Percentiles rank a stretch among this genome's conserved stretches.
phyloP scores from a whole-genome alignment of 768 basidiomycete species.

The Mrakia blollopis region DNA sequence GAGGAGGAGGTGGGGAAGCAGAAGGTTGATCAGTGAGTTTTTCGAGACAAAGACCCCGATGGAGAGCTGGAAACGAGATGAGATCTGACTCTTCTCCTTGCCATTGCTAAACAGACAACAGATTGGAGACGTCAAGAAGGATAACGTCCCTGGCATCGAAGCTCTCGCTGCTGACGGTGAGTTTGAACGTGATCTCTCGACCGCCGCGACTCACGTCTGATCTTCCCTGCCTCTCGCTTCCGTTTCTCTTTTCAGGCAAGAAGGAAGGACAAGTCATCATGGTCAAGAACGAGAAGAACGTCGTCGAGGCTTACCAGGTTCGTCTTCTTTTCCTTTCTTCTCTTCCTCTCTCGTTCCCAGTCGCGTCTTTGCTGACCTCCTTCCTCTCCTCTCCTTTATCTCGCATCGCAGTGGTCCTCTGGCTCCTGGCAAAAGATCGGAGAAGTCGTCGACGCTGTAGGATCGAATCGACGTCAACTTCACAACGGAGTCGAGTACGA shows the following conservation, averaged over 20 bases:
- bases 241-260: slow-evolving; percentile 54
- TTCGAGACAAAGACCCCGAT: neutral
- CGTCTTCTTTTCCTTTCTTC: slow-evolving; percentile 45
- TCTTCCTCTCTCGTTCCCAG: neutral
- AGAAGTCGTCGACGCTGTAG: slow-evolving; percentile 91
- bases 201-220: neutral
- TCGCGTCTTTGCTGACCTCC: neutral
- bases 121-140: slow-evolving; percentile 87
- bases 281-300: slow-evolving; percentile 64
- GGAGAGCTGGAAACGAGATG: neutral
- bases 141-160: slow-evolving; percentile 81
- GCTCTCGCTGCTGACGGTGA: slow-evolving; percentile 67
- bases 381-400: neutral
- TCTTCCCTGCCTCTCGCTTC: neutral
- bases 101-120: slow-evolving; percentile 53
- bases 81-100: neutral
- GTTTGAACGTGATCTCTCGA: slow-evolving; percentile 32
- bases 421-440: slow-evolving; percentile 88
- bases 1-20: slow-evolving; percentile 67
- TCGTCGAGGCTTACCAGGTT: slow-evolving; percentile 88
- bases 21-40: slow-evolving; percentile 59
- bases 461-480: slow-evolving; percentile 83
- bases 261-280: slow-evolving; percentile 91
- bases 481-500: slow-evolving; percentile 93
- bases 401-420: slow-evolving; percentile 82